Percentiles rank a stretch among this genome's conserved stretches.
phyloP scores from a whole-genome alignment of 805 yeast genomes.

The Wickerhamomyces alni region DNA sequence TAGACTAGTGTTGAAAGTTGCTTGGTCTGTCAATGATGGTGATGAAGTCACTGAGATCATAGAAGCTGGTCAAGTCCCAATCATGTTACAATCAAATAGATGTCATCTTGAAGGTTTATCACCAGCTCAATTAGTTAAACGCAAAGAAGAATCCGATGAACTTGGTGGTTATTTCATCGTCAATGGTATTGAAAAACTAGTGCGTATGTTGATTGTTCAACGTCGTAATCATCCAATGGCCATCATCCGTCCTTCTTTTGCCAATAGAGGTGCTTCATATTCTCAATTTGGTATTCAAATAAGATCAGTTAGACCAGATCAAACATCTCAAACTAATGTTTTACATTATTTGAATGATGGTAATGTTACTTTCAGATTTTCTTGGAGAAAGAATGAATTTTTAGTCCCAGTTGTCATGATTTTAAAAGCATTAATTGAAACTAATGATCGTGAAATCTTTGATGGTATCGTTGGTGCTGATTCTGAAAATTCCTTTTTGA shows the following conservation, averaged over 20 bases:
- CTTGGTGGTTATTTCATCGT: conserved; percentile 92
- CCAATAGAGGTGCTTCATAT: conserved; percentile 89
- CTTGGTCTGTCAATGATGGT: conserved; percentile 86
- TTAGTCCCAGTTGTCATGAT: conserved; percentile 91
- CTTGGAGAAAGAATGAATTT: conserved; percentile 96
- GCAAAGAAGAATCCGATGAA: conserved; percentile 90
- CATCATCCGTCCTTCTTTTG: conserved; percentile 87
- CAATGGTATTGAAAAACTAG: conserved; percentile 93
- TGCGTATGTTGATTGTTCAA: conserved; percentile 96
- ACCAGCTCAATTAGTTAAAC: conserved; percentile 72
- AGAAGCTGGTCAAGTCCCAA: conserved; percentile 87
- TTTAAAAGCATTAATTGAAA: conserved; percentile 81
- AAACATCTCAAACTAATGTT: conserved; percentile 96
- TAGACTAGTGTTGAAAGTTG: conserved; percentile 66
- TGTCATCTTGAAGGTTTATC: conserved; percentile 84
- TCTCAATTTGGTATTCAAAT: conserved; percentile 90
- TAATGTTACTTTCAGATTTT: conserved; percentile 91
- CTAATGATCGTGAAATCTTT: conserved; percentile 91
- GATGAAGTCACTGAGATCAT: conserved; percentile 75
- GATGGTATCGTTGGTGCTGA: conserved; percentile 95
- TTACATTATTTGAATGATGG: conserved; percentile 93
- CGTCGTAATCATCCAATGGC: conserved; percentile 99
- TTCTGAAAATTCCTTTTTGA: conserved; percentile 80
- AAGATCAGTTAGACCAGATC: conserved; percentile 92
- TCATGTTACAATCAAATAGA: conserved; percentile 86